Conservation (phyloP, 2,329 filamentous ascomycete genomes). For the Diaporthe sp. region DNA sequence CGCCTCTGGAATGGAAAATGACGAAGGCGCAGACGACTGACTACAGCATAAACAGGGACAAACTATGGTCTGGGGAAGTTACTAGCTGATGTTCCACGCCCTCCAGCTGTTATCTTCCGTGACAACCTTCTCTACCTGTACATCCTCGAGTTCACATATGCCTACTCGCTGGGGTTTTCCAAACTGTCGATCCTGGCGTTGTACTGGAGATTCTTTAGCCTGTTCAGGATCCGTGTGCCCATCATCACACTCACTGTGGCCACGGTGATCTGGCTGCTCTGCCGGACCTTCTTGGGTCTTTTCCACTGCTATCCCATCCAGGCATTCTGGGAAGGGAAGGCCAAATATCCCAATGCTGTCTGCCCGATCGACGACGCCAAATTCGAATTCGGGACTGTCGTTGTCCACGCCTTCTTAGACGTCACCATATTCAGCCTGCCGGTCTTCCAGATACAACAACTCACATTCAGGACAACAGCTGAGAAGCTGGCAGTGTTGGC, state of each 20-base stretch:
- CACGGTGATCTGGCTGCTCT: conserved; percentile 10
- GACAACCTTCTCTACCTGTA: conserved; percentile 5
- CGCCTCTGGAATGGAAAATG: rapidly evolving
- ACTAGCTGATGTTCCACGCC: neutral
- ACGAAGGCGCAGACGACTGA: neutral
- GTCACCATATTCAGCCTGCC: conserved; percentile 18
- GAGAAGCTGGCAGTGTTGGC: neutral
- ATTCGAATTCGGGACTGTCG: conserved; percentile 15
- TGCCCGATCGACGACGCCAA: conserved; percentile 18
- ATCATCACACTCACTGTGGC: conserved; percentile 18
- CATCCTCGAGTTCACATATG: conserved; percentile 24
- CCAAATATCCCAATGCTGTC: neutral
- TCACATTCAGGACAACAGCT: neutral
- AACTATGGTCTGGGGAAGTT: conserved; percentile 5
- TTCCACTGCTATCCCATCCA: conserved; percentile 20
- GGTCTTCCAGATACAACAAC: neutral
- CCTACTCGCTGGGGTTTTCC: conserved; percentile 23
- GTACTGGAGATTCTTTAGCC: conserved; percentile 21
- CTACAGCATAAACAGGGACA: neutral
- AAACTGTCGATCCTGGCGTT: conserved; percentile 18
- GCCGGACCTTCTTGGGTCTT: conserved; percentile 9
- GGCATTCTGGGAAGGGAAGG: conserved; percentile 19
- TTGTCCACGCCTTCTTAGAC: conserved; percentile 22
- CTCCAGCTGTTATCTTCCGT: neutral
- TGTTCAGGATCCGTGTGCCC: conserved; percentile 16